Conservation (phyloP, 2,329 filamentous ascomycete species). For the Nemania abortiva region DNA sequence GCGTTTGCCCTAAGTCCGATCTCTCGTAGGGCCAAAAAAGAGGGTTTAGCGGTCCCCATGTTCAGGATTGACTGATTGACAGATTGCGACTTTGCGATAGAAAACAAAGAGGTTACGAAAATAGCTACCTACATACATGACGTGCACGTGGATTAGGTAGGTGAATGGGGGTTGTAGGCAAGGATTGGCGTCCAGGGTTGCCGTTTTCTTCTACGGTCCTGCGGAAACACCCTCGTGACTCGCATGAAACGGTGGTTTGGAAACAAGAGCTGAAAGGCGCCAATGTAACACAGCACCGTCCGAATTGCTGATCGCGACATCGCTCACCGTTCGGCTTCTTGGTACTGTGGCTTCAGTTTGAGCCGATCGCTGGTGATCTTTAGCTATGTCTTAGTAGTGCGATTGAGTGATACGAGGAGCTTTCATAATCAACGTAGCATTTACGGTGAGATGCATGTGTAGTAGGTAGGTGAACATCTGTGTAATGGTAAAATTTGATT, state of each 20-base stretch:
- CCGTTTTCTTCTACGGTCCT: constrained; percentile 6
- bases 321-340: constrained; percentile 3
- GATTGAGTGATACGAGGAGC: constrained; percentile 19
- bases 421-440: constrained; percentile 6
- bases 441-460: constrained; percentile 10
- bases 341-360: too few species aligned
- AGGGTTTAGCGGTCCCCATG: neutral
- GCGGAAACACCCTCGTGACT: constrained; percentile 32
- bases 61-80: neutral
- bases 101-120: neutral
- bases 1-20: neutral
- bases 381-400: neutral
- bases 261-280: constrained; percentile 28
- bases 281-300: constrained; percentile 22
- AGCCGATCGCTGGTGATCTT: neutral
- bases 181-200: neutral
- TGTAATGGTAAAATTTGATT: neutral
- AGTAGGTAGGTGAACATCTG: neutral
- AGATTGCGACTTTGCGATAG: neutral
- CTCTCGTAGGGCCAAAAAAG: neutral
- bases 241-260: constrained; percentile 32
- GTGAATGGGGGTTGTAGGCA: neutral
- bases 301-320: neutral
- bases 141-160: constrained; percentile 4
- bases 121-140: neutral